Evolutionary conservation across 768 basidiomycete species (phyloP).

Genomic region (Coprinellus aureogranulatus): DNA sequence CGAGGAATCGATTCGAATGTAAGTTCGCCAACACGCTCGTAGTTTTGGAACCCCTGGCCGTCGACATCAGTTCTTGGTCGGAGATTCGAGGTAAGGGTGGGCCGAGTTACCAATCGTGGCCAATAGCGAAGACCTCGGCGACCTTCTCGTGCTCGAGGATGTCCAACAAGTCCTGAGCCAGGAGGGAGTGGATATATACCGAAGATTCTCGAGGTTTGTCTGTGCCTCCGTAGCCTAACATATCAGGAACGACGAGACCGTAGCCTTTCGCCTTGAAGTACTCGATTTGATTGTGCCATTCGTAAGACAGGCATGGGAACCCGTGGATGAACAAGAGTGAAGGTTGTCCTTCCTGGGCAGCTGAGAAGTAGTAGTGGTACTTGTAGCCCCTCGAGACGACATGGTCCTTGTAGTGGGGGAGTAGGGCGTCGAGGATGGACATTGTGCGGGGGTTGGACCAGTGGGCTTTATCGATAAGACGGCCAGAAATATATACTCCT

Average conservation of each 20-base stretch:
- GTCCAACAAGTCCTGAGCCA: constrained; percentile 40
- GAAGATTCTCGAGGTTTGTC: constrained; percentile 39
- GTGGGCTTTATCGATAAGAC: too few species aligned
- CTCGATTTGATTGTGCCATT: constrained; percentile 40
- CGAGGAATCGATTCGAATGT: constrained; percentile 38
- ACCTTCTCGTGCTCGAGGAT: constrained; percentile 38
- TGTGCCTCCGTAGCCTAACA: constrained; percentile 53
- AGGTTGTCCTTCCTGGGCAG: constrained; percentile 25
- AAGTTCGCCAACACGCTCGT: constrained; percentile 34
- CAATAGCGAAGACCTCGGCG: constrained; percentile 33
- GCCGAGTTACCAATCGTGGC: constrained; percentile 41
- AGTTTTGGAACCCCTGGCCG: constrained; percentile 36
- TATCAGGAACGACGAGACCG: constrained; percentile 47
- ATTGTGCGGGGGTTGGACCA: too few species aligned
- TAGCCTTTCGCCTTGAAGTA: constrained; percentile 39
- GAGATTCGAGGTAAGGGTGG: not conserved
- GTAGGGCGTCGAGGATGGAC: constrained; percentile 7
- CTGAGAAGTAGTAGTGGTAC: constrained; percentile 36
- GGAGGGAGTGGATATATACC: constrained; percentile 30
- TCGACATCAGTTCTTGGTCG: too few species aligned
- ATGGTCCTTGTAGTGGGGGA: constrained; percentile 26
- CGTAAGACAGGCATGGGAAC: constrained; percentile 39
- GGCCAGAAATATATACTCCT: too few species aligned
- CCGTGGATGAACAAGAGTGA: constrained; percentile 45
- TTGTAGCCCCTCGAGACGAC: constrained; percentile 30